Percentiles rank a stretch among this genome's conserved stretches.
phyloP scores from a whole-genome alignment of 2,329 filamentous ascomycete species.

The Myriosclerotinia scirpicola region DNA sequence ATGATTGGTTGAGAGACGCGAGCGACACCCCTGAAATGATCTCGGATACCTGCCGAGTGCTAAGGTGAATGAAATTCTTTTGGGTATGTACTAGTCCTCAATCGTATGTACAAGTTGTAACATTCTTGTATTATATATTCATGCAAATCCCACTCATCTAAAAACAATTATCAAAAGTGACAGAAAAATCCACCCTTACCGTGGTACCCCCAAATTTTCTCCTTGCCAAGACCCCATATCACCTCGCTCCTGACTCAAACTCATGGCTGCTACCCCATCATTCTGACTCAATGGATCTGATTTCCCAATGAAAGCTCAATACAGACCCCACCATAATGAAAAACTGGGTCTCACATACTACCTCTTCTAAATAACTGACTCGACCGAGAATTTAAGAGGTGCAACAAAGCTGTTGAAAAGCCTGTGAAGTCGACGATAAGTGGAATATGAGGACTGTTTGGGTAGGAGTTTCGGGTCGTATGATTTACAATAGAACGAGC shows the following conservation, averaged over 20 bases:
- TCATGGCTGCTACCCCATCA: neutral
- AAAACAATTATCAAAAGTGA: no score
- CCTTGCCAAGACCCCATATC: no score
- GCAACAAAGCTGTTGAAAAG: slow-evolving; percentile 15
- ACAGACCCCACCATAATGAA: neutral
- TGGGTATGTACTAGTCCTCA: neutral
- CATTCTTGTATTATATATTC: neutral
- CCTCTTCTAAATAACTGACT: slow-evolving; percentile 17
- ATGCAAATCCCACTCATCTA: neutral
- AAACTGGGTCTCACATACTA: slow-evolving; percentile 4
- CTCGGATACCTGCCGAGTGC: slow-evolving; percentile 6
- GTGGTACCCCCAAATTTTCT: no score
- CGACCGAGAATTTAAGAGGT: slow-evolving; percentile 20
- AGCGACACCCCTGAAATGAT: neutral
- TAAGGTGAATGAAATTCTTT: neutral
- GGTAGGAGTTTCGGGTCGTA: neutral
- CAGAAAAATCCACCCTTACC: no score
- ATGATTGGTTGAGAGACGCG: neutral
- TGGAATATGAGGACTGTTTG: slow-evolving; percentile 7
- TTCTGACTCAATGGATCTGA: neutral
- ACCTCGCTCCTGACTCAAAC: neutral
- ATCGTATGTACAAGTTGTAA: no score
- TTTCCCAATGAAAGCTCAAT: neutral
- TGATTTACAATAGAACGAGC: neutral
- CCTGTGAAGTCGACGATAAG: slow-evolving; percentile 5